These are phyloP conservation scores for Sporothrix pallida DNA, from an alignment of 2,329 filamentous ascomycete species.

Conservation along the genomic window DNA sequence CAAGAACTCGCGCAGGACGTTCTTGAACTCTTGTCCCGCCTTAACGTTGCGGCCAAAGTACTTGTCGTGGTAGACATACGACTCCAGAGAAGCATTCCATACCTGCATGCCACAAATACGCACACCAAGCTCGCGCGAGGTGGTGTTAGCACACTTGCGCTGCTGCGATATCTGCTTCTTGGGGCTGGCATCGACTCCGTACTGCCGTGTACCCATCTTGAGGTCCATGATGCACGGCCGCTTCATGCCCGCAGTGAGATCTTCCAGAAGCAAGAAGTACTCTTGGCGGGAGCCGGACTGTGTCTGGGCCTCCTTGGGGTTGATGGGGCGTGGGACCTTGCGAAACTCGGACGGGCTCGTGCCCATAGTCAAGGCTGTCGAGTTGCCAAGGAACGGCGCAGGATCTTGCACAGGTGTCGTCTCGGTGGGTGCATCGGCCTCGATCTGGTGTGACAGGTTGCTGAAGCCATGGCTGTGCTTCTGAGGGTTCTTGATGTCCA, in stretches of 20 bases:
- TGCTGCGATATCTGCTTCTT: conserved; percentile 94
- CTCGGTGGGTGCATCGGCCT: background rate
- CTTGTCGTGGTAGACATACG: conserved; percentile 96
- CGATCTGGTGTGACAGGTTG: background rate
- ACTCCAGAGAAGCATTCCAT: conserved; percentile 84
- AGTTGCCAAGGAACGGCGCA: conserved; percentile 31
- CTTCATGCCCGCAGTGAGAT: conserved; percentile 95
- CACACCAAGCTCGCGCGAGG: conserved; percentile 88
- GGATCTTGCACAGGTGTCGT: conserved; percentile 30
- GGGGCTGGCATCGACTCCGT: conserved; percentile 86
- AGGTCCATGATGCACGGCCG: conserved; percentile 95
- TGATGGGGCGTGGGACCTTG: conserved; percentile 66
- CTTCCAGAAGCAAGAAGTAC: conserved; percentile 91
- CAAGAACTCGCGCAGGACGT: conserved; percentile 85
- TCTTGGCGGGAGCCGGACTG: conserved; percentile 73
- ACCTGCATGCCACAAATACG: conserved; percentile 95
- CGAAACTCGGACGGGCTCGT: conserved; percentile 48
- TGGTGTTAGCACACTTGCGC: conserved; percentile 90
- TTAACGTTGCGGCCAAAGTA: conserved; percentile 92
- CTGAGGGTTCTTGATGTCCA: conserved; percentile 34
- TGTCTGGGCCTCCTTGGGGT: conserved; percentile 77
- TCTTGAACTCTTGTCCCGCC: conserved; percentile 85
- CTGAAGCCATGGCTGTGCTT: conserved; percentile 18
- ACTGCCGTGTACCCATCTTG: conserved; percentile 98
- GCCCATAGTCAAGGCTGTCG: conserved; percentile 44